phyloP scores from a whole-genome alignment of 2,329 filamentous ascomycete genomes.

The Macroventuria anomochaeta region DNA sequence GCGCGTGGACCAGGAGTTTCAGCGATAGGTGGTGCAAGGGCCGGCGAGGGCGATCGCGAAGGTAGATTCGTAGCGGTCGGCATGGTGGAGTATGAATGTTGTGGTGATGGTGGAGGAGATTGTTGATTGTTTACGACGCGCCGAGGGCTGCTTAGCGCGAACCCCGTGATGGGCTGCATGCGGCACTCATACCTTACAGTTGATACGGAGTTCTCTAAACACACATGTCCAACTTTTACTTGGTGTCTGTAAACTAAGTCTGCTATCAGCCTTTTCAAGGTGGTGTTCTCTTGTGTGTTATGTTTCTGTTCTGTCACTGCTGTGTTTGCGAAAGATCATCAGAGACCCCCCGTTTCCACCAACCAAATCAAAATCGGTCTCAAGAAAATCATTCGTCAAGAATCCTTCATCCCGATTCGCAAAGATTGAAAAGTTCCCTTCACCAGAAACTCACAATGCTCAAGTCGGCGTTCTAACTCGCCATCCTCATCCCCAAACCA shows the following conservation, averaged over 20 bases:
- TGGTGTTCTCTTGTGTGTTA: no score
- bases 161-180: background rate
- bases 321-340: no score
- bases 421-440: background rate
- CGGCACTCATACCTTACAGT: background rate
- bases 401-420: background rate
- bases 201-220: no score
- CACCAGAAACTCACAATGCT: background rate
- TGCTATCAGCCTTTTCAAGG: no score
- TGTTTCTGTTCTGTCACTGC: no score
- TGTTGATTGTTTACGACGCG: constrained; percentile 16
- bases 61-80: constrained; percentile 36
- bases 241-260: no score
- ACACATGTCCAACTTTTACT: no score
- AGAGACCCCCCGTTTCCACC: no score
- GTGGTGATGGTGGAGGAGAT: constrained; percentile 2
- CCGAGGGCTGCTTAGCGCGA: constrained; percentile 10
- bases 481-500: background rate
- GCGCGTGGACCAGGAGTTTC: constrained; percentile 66
- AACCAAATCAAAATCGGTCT: no score
- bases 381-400: no score
- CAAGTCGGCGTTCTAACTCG: background rate
- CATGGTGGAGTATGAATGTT: constrained; percentile 32
- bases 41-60: constrained; percentile 58
- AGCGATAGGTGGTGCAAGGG: constrained; percentile 60